Evolutionary conservation across 31 red algal genomes (phyloP), one percentile per base, ranked within the genome.

Genomic region (Endocladia muricata): DNA sequence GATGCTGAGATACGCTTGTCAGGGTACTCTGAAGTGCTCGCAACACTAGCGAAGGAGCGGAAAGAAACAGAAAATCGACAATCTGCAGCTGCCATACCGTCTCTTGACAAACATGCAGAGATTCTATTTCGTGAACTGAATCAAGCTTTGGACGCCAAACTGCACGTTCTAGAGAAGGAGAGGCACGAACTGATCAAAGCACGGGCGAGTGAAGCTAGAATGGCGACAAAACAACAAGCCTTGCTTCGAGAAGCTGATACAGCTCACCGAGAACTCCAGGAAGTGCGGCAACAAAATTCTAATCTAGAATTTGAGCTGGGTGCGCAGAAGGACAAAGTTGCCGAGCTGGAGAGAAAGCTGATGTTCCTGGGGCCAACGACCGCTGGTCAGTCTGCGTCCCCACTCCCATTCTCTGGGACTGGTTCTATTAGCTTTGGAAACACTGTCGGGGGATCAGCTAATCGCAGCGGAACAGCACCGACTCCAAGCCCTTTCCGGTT

Each of bases 91-190:
- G 23, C 6, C 6, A 19, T 6, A 33, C 61, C 33, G 25, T 37
- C 61, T 3, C 39, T 67, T n/a, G 61, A 67, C 33, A 29, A 34
- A 29, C 78, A 82, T 54, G 64, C 68, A 1, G 78, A 82, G 37
- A 67, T 82, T 2, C 35, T 82, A 1, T 63, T 82, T 9, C 70
- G 62, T 32, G 63, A 44, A 55, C 55, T 82, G 66, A 63, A 82
- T 19, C 31, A 70, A 43, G 49, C 64, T 13, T 63, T 82, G 13
- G 78, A 82, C 38, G 43, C 78, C 15, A 62, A 63, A 30, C 68
- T 58, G 54, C 23, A 69, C 23, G 21, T 57, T 55, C 66, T 82
- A 22, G 78, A 82, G 28, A 67, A 71, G 30, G 59, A 82, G 51
- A 70, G 64, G 40, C 78, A 69, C 30, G 64, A 73, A 21, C 32